phyloP scores from a whole-genome alignment of 768 basidiomycete genomes.

The Termitomyces sp. region DNA sequence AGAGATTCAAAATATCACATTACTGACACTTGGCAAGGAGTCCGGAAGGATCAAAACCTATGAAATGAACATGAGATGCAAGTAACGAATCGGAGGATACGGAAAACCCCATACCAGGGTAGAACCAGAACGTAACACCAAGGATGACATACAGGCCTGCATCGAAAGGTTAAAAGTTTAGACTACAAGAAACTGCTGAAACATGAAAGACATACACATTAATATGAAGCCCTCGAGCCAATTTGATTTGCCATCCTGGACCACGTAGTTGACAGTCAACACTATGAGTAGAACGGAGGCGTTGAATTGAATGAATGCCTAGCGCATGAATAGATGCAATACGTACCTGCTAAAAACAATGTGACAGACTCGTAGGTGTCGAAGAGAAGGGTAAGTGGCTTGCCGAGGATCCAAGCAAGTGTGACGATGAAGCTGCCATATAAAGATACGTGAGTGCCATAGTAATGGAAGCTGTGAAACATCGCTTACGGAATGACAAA shows the following conservation, averaged over 20 bases:
- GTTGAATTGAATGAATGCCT: background rate
- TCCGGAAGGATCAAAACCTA: constrained; percentile 28
- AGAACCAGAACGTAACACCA: constrained; percentile 64
- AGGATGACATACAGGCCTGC: constrained; percentile 68
- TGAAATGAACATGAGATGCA: background rate
- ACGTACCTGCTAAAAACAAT: constrained; percentile 41
- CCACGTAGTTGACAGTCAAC: constrained; percentile 79
- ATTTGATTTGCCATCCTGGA: constrained; percentile 85
- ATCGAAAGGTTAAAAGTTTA: background rate
- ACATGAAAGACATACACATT: constrained; percentile 44
- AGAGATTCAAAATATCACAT: background rate
- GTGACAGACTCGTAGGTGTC: constrained; percentile 83
- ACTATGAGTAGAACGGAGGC: constrained; percentile 33
- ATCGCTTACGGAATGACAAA: constrained; percentile 39
- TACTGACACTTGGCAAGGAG: constrained; percentile 19
- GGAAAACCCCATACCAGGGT: constrained; percentile 32
- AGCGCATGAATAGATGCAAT: background rate
- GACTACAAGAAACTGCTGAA: background rate
- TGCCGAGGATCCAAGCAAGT: constrained; percentile 76
- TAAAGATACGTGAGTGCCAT: background rate
- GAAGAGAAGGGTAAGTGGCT: constrained; percentile 77
- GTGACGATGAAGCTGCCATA: constrained; percentile 61
- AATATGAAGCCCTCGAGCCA: constrained; percentile 81
- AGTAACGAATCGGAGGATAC: no score
- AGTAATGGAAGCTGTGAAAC: background rate